A percentile compares a stretch with the other conserved stretches of the same genome.
phyloP scores from a whole-genome alignment of 1,284 basidiomycete genomes.

The Cutaneotrichosporon daszewskae region DNA sequence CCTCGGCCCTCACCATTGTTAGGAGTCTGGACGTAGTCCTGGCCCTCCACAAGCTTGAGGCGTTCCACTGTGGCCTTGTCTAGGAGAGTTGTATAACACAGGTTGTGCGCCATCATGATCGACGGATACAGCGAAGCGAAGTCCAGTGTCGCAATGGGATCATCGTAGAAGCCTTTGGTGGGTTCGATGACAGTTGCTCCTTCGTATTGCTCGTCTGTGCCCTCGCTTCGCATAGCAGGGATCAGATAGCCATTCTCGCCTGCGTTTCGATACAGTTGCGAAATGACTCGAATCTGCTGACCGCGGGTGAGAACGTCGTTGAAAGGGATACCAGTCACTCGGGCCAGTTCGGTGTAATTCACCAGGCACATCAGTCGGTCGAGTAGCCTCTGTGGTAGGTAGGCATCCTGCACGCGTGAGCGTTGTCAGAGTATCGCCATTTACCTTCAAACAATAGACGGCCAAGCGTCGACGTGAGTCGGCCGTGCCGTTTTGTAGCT shows the following conservation, averaged over 20 bases:
- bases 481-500: conserved; percentile 87
- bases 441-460: conserved; percentile 90
- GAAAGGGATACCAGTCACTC: conserved; percentile 96
- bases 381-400: conserved; percentile 84
- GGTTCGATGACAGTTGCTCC: conserved; percentile 97
- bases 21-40: conserved; percentile 70
- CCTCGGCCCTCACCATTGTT: conserved; percentile 68
- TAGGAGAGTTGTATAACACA: conserved; percentile 89
- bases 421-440: conserved; percentile 9
- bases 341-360: conserved; percentile 92
- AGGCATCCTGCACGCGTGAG: conserved; percentile 68
- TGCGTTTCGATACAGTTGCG: conserved; percentile 83
- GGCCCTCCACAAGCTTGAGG: conserved; percentile 67
- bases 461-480: conserved; percentile 84
- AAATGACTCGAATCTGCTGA: conserved; percentile 93
- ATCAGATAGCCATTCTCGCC: conserved; percentile 81
- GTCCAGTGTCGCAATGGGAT: conserved; percentile 91
- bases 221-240: conserved; percentile 75
- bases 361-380: conserved; percentile 98
- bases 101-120: conserved; percentile 98
- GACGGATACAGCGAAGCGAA: conserved; percentile 96
- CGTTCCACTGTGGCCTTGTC: conserved; percentile 72
- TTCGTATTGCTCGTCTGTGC: conserved; percentile 89
- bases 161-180: conserved; percentile 85
- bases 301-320: conserved; percentile 85